Evolutionary conservation across 2,329 filamentous ascomycete species (phyloP).

Genomic region (Aspergillus candidus): DNA sequence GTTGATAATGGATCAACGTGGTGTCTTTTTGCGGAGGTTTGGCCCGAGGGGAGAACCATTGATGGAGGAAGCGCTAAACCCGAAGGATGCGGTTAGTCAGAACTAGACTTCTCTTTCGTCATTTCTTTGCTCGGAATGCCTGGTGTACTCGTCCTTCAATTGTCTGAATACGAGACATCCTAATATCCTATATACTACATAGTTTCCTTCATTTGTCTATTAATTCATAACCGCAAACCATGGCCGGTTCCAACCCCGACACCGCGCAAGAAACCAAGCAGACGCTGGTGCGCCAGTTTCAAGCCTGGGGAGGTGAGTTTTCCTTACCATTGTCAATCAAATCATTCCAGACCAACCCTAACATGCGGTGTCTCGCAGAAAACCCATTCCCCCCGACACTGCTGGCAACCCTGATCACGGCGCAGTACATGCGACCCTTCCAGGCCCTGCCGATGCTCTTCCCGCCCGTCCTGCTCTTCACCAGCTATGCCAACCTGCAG

Average conservation of each 20-base stretch:
- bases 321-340: constrained; percentile 1
- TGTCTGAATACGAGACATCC: no score
- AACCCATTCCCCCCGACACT: constrained; percentile 59
- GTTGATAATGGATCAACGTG: constrained; percentile 20
- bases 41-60: constrained; percentile 1
- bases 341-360: constrained; percentile 1
- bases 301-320: constrained; percentile 39
- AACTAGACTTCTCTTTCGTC: not conserved
- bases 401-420: constrained; percentile 60
- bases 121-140: not conserved
- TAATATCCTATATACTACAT: no score
- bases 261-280: constrained; percentile 31
- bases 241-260: constrained; percentile 22
- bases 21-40: constrained; percentile 16
- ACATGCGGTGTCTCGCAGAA: constrained; percentile 42
- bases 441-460: constrained; percentile 62
- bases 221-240: constrained; percentile 11
- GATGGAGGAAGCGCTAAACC: constrained; percentile 16
- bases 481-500: constrained; percentile 59
- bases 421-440: constrained; percentile 61
- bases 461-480: constrained; percentile 59
- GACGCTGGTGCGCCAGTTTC: constrained; percentile 33
- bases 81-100: constrained; percentile 11
- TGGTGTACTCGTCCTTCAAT: not conserved
- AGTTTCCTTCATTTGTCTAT: not conserved